A percentile compares a stretch with the other conserved stretches of the same genome.
These are phyloP conservation scores for Apiotrichum porosum DNA, from an alignment of 1,284 basidiomycete species.

Conservation along the genomic window DNA sequence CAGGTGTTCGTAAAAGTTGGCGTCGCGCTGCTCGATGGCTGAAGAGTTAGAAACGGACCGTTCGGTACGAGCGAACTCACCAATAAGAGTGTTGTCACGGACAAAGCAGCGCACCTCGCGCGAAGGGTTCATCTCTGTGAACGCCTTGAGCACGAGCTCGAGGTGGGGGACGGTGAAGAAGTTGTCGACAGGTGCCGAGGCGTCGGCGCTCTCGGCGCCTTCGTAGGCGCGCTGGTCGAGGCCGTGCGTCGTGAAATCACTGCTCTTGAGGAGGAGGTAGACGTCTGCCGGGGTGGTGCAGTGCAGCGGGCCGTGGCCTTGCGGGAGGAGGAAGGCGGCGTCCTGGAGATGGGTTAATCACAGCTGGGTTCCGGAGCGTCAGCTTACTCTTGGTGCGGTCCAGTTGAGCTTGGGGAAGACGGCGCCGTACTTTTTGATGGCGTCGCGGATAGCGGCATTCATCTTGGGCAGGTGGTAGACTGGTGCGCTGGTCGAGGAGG, in stretches of 20 bases:
- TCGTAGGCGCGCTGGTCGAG: conserved; percentile 53
- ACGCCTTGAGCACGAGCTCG: conserved; percentile 87
- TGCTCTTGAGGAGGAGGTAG: conserved; percentile 87
- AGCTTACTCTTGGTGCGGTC: conserved; percentile 73
- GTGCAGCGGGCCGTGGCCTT: conserved; percentile 71
- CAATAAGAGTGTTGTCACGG: conserved; percentile 41
- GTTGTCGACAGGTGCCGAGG: neutral
- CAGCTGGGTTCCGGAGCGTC: neutral
- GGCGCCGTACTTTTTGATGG: conserved; percentile 63
- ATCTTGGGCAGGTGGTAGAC: conserved; percentile 62
- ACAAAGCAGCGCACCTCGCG: conserved; percentile 87
- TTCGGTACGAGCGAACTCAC: conserved; percentile 1
- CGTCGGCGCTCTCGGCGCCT: conserved; percentile 13
- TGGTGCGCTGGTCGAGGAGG: conserved; percentile 15
- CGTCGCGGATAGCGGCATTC: conserved; percentile 65
- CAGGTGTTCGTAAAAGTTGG: conserved; percentile 82
- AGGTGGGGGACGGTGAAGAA: conserved; percentile 48
- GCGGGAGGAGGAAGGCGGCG: conserved; percentile 81
- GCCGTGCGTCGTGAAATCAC: conserved; percentile 83
- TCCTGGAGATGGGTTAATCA: conserved; percentile 56
- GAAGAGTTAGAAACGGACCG: conserved; percentile 12
- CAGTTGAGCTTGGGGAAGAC: conserved; percentile 96
- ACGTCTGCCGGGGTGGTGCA: conserved; percentile 85
- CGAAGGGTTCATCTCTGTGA: conserved; percentile 77
- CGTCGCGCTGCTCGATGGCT: conserved; percentile 87